Base-by-base conservation (phyloP, 2,329 filamentous ascomycete genomes). In the Parafenestella ontariensis region DNA sequence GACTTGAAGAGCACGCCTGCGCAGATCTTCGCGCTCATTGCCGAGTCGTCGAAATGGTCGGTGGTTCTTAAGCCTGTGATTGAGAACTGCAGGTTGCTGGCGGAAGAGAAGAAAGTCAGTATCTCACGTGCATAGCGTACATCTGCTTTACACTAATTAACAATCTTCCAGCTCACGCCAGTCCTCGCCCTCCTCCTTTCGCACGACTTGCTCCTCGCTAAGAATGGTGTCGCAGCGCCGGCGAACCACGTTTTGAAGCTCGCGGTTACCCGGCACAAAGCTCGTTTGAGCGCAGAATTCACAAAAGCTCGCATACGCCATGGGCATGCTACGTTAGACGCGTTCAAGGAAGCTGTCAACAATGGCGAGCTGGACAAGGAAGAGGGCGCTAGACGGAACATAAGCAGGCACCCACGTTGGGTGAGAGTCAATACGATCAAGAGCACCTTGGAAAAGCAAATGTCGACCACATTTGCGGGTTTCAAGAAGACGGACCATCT, bases 21-120 rank as follows among this genome's bases (percentile, higher is more conserved):
- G 10, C 91, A 96, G 71, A 81, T 98, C 7, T 98, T 95, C 73
- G 95, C 95, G 8, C 81, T 99, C 31, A 89, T 92, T 20, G 85
- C 89, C 20, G 93, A 98, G 76, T 87, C 91, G 1, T 88, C 89
- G 64, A 98, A 96, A 86, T 97, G 94, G 91, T 95, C 93, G 66
- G 74, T 81, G 3, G 82, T 97, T 2, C 78, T 99, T 43, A 92
- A 92, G 68, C 92, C 96, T 69, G 89, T 97, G n/a, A 86, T 99
- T 69, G 92, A 97, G 65, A 86, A 84, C 61, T 85, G 92, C 1
- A 89, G 87, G 3, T 78, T 98, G 31, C 78, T 98, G 31, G 83
- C 83, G n/a, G 78, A 87, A 9, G 95, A 99, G 79, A 88, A 86
- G 61, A 96, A 96, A 86, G 93, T 95, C 96, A 86, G 93, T 95